Base-by-base conservation (phyloP, 1,284 basidiomycete genomes). In the Cryptococcus sp. region DNA sequence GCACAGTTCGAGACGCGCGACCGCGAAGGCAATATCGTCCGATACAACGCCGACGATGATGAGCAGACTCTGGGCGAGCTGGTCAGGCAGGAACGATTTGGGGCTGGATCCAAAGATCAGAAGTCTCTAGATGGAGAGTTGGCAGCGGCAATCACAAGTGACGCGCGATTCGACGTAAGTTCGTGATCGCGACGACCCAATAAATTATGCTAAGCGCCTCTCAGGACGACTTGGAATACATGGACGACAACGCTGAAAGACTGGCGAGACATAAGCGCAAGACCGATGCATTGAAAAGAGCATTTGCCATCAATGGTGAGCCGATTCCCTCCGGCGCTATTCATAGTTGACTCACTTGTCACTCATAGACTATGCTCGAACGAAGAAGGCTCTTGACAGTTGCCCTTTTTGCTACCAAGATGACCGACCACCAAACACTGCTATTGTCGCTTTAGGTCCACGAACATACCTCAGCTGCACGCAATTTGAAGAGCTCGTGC, bases 191-290 rank as follows among this genome's bases (percentile, higher is more conserved):
- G n/a, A 3, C 40, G 3, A 15, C 4, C 11, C 3, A 5, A 1
- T 5, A 29, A 3, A 22, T 47, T 11, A 25, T 20, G 25, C 46
- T n/a, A 26, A 40, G 7, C 52, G 39, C 38, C 16, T 15, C 20
- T 10, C 59, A 91, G 86, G 87, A 88, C 66, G 85, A 93, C 72
- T 79, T 93, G 22, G 95, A 98, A 50, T 97, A 98, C 69, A 89
- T 97, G 65, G 96, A 99, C 66, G 94, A 98, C 62, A 95, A 97
- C 74, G 93, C 92, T 0, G 93, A 96, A 68, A 88, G 86, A 64
- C 83, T 99, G 0, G 93, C 91, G 34, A 82, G 92, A 60, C 88
- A 91, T 75, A 95, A 94, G 79, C 93, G 96, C 89, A 89, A 93
- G 59, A 87, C 87, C 13, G 96, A 98, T 73, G 91, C 89, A 23